Evolutionary conservation across 768 basidiomycete species (phyloP), one percentile per base, ranked within the genome.

Genomic region (Lentinula sp.): DNA sequence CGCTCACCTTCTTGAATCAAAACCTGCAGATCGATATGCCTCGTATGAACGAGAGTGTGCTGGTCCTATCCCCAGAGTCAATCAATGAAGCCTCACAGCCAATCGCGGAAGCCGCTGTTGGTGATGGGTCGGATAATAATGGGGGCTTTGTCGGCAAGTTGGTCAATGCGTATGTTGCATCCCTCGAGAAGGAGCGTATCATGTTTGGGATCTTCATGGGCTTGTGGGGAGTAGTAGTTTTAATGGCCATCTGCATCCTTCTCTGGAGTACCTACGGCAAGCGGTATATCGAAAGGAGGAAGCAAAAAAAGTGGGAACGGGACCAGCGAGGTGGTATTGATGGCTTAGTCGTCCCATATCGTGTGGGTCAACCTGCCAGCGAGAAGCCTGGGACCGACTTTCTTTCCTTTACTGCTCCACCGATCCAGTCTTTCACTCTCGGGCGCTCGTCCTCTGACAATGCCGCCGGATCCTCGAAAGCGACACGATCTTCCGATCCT

Each of bases 1-100:
- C 90, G 5, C 78, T 97, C 43, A 98, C 94, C 0, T 98, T 96
- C 81, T 76, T 98, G 64, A 88, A 96, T 70, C 76, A 93, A 64
- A 93, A 97, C 73, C 85, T 95, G 51, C 78, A 86, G 52, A 78
- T 98, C 67, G 74, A 91, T 67, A 80, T 98, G 61, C 89, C 95
- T 0, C 84, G 82, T 50, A 81, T 98, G 60, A 88, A 93, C 61
- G 76, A 89, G 55, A 80, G 81, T 42, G 78, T 87, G 32, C 86
- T 98, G 51, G 78, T 95, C 34, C 82, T 97, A 58, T 93, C 93
- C 0, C 85, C 86, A 3, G 70, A 72, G 3, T 76, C 82, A 2
- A 84, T 95, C 60, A 77, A 89, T 67, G 93, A 94, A 66, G 85
- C 87, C 21, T 81, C 89, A 3, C 75, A 76, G 53, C 93, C 95